Evolutionary conservation across 768 basidiomycete genomes (phyloP).

Genomic region (Glaciozyma martinii): DNA sequence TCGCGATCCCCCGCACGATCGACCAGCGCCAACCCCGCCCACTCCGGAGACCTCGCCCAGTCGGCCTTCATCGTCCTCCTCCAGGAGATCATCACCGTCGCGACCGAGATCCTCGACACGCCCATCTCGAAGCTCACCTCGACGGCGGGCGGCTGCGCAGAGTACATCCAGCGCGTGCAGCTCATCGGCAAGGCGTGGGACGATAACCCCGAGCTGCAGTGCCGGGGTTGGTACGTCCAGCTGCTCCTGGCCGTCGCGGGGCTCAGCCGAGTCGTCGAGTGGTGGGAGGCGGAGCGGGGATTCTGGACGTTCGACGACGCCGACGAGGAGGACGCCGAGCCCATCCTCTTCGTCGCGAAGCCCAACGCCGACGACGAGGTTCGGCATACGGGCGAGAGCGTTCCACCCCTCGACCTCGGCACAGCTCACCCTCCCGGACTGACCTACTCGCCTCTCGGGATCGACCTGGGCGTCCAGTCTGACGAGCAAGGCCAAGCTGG

Average conservation of each 20-base stretch:
- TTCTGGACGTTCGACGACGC: conserved; percentile 89
- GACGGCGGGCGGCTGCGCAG: conserved; percentile 72
- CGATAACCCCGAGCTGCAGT: conserved; percentile 95
- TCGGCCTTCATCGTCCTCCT: conserved; percentile 31
- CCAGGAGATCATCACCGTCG: conserved; percentile 67
- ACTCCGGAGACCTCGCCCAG: conserved; percentile 7
- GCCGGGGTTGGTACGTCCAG: conserved; percentile 96
- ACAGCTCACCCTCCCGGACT: background rate
- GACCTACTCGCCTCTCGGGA: conserved; percentile 28
- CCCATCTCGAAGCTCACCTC: conserved; percentile 74
- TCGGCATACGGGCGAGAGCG: conserved; percentile 51
- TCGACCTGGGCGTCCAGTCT: conserved; percentile 30
- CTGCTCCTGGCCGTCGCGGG: conserved; percentile 90
- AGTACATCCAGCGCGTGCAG: conserved; percentile 82
- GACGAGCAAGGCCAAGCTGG: background rate
- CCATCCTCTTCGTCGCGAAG: conserved; percentile 86
- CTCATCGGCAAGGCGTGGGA: conserved; percentile 92
- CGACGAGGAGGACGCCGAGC: conserved; percentile 72
- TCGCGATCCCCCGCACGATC: conserved; percentile 15
- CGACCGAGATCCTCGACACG: conserved; percentile 88
- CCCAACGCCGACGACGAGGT: conserved; percentile 57
- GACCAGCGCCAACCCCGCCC: background rate
- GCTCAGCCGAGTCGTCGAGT: conserved; percentile 91
- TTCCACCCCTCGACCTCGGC: conserved; percentile 8
- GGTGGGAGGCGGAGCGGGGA: conserved; percentile 92